These are phyloP conservation scores for Pezicula neosporulosa DNA, from an alignment of 2,329 filamentous ascomycete genomes.

Conservation along the genomic window DNA sequence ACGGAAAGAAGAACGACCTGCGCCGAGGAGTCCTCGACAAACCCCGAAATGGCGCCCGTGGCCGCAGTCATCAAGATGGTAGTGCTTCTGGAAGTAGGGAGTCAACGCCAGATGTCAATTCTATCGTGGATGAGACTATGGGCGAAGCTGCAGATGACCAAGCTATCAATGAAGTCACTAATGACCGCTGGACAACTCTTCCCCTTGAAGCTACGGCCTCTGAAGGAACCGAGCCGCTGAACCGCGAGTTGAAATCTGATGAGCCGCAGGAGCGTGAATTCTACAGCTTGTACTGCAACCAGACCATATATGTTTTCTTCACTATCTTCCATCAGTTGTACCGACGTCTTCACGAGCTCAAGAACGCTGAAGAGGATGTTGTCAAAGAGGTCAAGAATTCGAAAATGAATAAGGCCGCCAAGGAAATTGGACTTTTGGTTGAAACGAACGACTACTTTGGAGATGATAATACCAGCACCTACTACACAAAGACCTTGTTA, in stretches of 20 bases:
- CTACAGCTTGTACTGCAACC: constrained; percentile 90
- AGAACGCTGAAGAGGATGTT: constrained; percentile 72
- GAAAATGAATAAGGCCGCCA: constrained; percentile 73
- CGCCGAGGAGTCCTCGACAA: constrained; percentile 84
- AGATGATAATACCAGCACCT: constrained; percentile 57
- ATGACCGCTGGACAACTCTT: constrained; percentile 62
- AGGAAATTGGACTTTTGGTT: constrained; percentile 78
- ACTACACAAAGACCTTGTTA: constrained; percentile 81
- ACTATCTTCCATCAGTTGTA: constrained; percentile 91
- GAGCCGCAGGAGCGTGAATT: constrained; percentile 76
- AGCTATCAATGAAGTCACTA: constrained; percentile 57
- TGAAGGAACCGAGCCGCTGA: constrained; percentile 50
- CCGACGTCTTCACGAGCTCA: constrained; percentile 77
- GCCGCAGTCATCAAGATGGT: constrained; percentile 73
- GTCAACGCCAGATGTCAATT: constrained; percentile 81
- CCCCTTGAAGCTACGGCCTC: constrained; percentile 51
- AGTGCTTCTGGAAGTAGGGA: constrained; percentile 83
- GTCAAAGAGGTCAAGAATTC: constrained; percentile 70
- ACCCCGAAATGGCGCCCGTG: constrained; percentile 65
- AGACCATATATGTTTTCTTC: constrained; percentile 92
- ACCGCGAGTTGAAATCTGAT: constrained; percentile 68
- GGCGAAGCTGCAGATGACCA: constrained; percentile 56
- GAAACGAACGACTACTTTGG: constrained; percentile 77
- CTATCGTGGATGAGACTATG: constrained; percentile 74
- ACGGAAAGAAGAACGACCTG: constrained; percentile 75